Base-by-base conservation (phyloP, 2,329 filamentous ascomycete species). In the Colletotrichum orchidophilum region DNA sequence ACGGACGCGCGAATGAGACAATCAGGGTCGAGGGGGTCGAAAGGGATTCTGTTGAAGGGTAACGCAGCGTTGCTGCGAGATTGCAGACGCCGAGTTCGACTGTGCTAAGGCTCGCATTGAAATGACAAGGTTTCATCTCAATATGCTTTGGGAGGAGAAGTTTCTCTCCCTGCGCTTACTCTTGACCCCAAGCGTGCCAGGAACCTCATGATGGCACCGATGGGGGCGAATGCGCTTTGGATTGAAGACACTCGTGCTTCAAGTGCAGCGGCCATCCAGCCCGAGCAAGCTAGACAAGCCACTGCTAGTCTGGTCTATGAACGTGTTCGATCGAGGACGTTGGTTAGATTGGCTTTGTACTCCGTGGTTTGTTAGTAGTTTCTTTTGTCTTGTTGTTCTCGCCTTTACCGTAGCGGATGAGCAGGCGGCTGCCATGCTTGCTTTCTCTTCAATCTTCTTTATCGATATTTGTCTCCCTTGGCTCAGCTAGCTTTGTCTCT, bases 91-190 rank as follows among this genome's bases (percentile, higher is more conserved):
- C 12, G 27, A 12, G 12, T 24, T 59, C 31, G 33, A 15, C 5
- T 35, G 31, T 29, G 31, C 49, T 52, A 33, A 31, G 58, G 68
- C 63, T 71, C 58, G 68, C 64, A 63, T 39, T 33, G 68, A 68
- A 71, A 71, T 71, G 31, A 71, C 58, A 58, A 59, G 64, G 68
- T 71, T 68, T 71, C 68, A 71, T 68, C 26, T 52, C 68, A 63
- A 27, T 58, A 54, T 53, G 58, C n/a, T 46, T 71, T 50, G 39
- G 39, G 27, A 21, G 29, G 27, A 53, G 21, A 62, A 50, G 39
- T 50, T 59, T 67, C 46, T 29, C 55, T 70, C 67, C 67, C 67
- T 70, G 60, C 63, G 67, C 63, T 62, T 50, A 70, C 49, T 61
- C 46, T 29, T 66, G 27, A 6, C 63, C 52, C 50, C 33, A 27